phyloP scores from a whole-genome alignment of 2,329 filamentous ascomycete species.

The Aspergillus sp. region DNA sequence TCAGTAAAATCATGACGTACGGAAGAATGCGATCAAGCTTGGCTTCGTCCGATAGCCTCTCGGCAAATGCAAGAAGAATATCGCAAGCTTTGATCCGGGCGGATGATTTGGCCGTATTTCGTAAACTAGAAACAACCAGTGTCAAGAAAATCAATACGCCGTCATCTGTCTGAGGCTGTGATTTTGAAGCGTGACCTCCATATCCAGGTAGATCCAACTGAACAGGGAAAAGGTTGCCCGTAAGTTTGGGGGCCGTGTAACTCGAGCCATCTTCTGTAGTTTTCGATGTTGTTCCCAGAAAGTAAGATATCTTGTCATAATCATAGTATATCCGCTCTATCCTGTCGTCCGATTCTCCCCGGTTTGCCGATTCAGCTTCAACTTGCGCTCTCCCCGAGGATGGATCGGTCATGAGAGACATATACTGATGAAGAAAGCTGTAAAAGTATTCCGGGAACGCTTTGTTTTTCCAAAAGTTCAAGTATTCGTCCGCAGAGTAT shows the following conservation, averaged over 20 bases:
- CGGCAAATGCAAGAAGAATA: slow-evolving; percentile 83
- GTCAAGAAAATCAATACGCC: slow-evolving; percentile 90
- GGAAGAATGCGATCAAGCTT: slow-evolving; percentile 91
- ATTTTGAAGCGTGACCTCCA: slow-evolving; percentile 62
- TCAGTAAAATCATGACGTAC: slow-evolving; percentile 77
- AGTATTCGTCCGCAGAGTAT: slow-evolving; percentile 88
- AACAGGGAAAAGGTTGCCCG: slow-evolving; percentile 56
- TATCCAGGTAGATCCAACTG: slow-evolving; percentile 83
- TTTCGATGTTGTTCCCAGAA: slow-evolving; percentile 69
- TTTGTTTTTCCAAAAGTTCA: slow-evolving; percentile 86
- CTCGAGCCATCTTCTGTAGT: slow-evolving; percentile 31
- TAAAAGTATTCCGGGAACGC: slow-evolving; percentile 97
- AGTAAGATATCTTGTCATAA: slow-evolving; percentile 97
- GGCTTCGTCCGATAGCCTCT: slow-evolving; percentile 87
- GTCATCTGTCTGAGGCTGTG: slow-evolving; percentile 67
- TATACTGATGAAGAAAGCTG: slow-evolving; percentile 94
- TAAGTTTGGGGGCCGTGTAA: slow-evolving; percentile 26
- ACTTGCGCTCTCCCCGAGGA: slow-evolving; percentile 71
- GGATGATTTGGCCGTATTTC: slow-evolving; percentile 84
- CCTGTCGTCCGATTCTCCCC: slow-evolving; percentile 84
- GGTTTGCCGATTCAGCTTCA: slow-evolving; percentile 63
- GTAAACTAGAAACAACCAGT: slow-evolving; percentile 78
- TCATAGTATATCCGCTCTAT: slow-evolving; percentile 92
- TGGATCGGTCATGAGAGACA: slow-evolving; percentile 90
- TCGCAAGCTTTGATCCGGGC: slow-evolving; percentile 87